Evolutionary conservation across 495 filamentous ascomycete species (phyloP), one percentile per base, ranked within the genome.

Genomic region (Penicillium daleae): DNA sequence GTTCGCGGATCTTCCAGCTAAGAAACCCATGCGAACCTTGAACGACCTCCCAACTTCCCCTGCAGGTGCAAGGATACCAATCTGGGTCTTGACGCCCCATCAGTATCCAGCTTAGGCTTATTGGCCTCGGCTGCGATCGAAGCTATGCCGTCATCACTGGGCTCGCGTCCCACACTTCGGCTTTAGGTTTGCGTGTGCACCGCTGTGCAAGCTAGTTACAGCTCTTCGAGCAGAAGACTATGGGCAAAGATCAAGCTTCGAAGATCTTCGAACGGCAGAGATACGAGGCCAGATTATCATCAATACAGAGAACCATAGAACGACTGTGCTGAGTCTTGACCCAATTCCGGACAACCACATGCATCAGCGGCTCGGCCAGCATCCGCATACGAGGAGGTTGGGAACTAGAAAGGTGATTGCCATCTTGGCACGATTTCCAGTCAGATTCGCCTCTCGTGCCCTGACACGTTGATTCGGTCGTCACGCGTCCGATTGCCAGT

Each of bases 111-210:
- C 9, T 63, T 60, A 62, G 57, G 55, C 32, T 44, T 35, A 55
- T 55, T 67, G 49, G 29, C 49, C 57, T 67, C 64, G 61, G 69
- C 66, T 59, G 33, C 57, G 48, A 46, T 57, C 37, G 21, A 66
- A 53, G 58, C 55, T 58, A 70, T 70, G 70, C 68, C 68, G 68
- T 72, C 70, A 72, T 72, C 46, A 37, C 59, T 54, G n/a, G 44
- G 21, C 9, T 66, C 67, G 61, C 70, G 68, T 72, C 61, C 68
- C 70, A 63, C 61, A 63, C 54, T 65, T 65, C 35, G 37, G 19
- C 44, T 59, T 57, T n/a, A n/a, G 42, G 21, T n/a, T 52, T 37
- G 50, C 52, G 57, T 39, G 57, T 39, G 50, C 56, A 39, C 12
- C 21, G 31, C 33, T 12, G 31, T 17, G 19, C 9, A 32, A 19